A percentile compares a stretch with the other conserved stretches of the same genome.
Evolutionary conservation across 305 asterid species (phyloP).

Genomic region (Ajuga reptans): DNA sequence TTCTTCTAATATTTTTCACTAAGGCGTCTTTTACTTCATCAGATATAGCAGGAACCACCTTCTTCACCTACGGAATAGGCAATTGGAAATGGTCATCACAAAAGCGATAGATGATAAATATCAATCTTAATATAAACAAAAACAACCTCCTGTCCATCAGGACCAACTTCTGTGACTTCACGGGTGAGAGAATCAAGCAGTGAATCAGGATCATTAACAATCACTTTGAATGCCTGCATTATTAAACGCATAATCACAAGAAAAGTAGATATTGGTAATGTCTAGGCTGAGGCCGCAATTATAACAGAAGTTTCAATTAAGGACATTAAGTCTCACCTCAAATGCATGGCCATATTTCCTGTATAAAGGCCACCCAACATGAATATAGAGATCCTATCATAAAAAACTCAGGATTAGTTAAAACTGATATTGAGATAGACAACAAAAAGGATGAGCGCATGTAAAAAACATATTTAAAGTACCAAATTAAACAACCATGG

Average conservation of each 20-base stretch:
- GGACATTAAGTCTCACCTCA: conserved; percentile 52
- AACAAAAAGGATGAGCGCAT: background rate
- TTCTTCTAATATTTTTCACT: conserved; percentile 78
- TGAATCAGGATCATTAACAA: conserved; percentile 83
- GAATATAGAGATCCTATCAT: conserved; percentile 79
- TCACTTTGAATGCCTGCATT: conserved; percentile 72
- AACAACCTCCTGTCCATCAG: conserved; percentile 80
- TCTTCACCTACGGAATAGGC: conserved; percentile 44
- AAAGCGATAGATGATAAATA: background rate
- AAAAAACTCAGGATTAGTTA: conserved; percentile 21
- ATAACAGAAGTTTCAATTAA: background rate
- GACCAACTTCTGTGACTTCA: conserved; percentile 82
- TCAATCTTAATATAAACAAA: conserved; percentile 1
- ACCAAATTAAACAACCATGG: background rate
- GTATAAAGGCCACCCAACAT: conserved; percentile 95
- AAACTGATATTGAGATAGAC: background rate
- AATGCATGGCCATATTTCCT: conserved; percentile 92
- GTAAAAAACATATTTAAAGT: background rate
- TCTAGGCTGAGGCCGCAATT: background rate
- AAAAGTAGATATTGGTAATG: background rate
- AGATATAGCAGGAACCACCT: conserved; percentile 74
- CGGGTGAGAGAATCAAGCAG: conserved; percentile 84
- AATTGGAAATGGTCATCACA: conserved; percentile 2
- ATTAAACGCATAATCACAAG: background rate
- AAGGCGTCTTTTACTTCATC: conserved; percentile 78